Base-by-base conservation (phyloP, 441 rosid species). In the Erodium texanum region DNA sequence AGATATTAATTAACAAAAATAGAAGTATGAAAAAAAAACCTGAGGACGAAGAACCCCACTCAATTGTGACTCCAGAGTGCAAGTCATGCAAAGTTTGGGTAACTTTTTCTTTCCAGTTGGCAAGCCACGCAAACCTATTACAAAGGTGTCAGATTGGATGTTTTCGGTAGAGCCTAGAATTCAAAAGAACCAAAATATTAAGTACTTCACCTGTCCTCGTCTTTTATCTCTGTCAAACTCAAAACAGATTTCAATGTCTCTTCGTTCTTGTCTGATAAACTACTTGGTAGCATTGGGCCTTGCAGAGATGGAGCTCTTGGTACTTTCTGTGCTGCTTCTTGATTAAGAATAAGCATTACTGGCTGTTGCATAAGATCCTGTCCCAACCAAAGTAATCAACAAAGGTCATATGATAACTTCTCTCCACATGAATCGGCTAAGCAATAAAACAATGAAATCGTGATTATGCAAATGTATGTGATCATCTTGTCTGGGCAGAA, bases 281-380 rank as follows among this genome's bases (percentile, higher is more conserved):
- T 74, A 72, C 71, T 77, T 67, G 79, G 62, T 63, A 74, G 74
- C 72, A 61, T 78, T 45, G 80, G 80, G 75, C 72, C 81, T 48
- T 76, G 83, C 24, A 74, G 54, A 64, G 84, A 76, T 52, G 82
- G 83, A 63, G 68, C 29, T 71, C 74, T 80, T 54, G 70, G 69
- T 70, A 82, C 84, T 73, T 81, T 82, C 74, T 70, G 83, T n/a
- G 71, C 75, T 48, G 78, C 73, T 67, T 81, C 87, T 74, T 79
- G 89, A 76, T 78, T 82, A 73, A 82, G 83, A 76, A 85, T 74
- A 74, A 86, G 85, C 85, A 86, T 83, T 71, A 84, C 86, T 74
- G 98, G 91, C 65, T 82, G 87, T 76, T 85, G 87, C 77, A 95
- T 74, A 64, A 82, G 62, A 76, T 86, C 96, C 98, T 95, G 81